Conservation (phyloP, 192 early-diverging fungal species). For the Piromyces finnis region DNA sequence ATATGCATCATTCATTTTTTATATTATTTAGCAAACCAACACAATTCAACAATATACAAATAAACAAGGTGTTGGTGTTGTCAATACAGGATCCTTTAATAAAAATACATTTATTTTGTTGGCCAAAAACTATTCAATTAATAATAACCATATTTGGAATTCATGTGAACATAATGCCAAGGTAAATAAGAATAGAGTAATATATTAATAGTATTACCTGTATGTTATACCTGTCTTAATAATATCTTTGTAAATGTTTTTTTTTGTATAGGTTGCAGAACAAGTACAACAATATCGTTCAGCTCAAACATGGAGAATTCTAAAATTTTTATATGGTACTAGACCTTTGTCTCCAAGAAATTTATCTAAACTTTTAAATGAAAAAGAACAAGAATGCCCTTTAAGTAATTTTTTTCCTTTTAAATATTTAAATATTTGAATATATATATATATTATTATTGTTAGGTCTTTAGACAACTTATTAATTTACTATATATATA, state of each 20-base stretch:
- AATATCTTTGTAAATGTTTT: no score
- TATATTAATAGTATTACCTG: no score
- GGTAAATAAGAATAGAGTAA: constrained; percentile 11
- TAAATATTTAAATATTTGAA: no score
- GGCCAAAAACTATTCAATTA: constrained; percentile 43
- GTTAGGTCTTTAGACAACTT: no score
- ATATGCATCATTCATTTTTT: no score
- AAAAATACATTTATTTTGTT: constrained; percentile 41
- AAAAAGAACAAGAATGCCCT: background rate
- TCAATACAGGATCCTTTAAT: constrained; percentile 37
- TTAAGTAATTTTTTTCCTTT: background rate
- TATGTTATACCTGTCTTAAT: no score
- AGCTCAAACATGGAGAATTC: constrained; percentile 58
- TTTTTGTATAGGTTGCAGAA: constrained; percentile 36
- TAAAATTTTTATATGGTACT: constrained; percentile 39
- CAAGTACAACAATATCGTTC: constrained; percentile 34
- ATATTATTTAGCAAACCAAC: background rate
- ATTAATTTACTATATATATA: no score
- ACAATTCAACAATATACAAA: constrained; percentile 5
- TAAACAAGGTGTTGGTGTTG: constrained; percentile 15
- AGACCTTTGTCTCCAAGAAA: constrained; percentile 5
- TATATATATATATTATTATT: no score
- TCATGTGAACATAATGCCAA: constrained; percentile 43
- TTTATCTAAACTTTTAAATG: constrained; percentile 8
- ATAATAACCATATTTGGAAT: constrained; percentile 18